phyloP scores from a whole-genome alignment of 1,139 yeast genomes.

The Pichia sp. region DNA sequence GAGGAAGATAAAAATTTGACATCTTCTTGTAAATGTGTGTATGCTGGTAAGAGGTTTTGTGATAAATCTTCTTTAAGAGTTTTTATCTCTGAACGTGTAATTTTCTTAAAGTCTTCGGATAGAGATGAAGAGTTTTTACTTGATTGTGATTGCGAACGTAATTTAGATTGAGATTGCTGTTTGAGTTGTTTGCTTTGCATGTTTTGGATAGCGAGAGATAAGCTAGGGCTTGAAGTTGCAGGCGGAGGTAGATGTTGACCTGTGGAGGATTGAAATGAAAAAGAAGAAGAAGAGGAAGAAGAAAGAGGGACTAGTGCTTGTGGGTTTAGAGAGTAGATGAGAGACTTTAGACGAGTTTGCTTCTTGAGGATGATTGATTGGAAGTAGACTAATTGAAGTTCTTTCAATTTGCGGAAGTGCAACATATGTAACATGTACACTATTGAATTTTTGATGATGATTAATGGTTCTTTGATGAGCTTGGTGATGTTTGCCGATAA shows the following conservation, averaged over 20 bases:
- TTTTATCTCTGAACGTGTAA: too few relatives aligned
- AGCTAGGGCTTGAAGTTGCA: neutral
- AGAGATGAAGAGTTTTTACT: neutral
- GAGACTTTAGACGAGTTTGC: slow-evolving; percentile 20
- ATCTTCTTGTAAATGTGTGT: slow-evolving; percentile 21
- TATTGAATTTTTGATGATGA: slow-evolving; percentile 25
- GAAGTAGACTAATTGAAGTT: slow-evolving; percentile 26
- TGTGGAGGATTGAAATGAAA: too few relatives aligned
- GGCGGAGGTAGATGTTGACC: too few relatives aligned
- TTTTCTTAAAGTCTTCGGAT: neutral
- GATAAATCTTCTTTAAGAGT: slow-evolving; percentile 7
- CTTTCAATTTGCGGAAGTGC: slow-evolving; percentile 28
- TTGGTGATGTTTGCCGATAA: slow-evolving; percentile 24
- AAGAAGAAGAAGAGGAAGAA: neutral
- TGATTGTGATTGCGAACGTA: neutral
- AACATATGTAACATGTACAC: slow-evolving; percentile 21
- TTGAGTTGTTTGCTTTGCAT: neutral
- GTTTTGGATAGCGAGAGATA: slow-evolving; percentile 8
- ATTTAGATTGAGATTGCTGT: slow-evolving; percentile 11
- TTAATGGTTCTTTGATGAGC: slow-evolving; percentile 27
- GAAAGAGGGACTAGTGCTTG: neutral
- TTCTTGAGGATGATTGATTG: slow-evolving; percentile 23
- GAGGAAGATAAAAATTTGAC: slow-evolving; percentile 23
- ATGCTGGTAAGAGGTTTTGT: slow-evolving; percentile 25
- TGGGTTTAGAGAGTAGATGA: slow-evolving; percentile 19